These are phyloP conservation scores for Hapsidospora chrysogenum DNA, from an alignment of 495 filamentous ascomycete genomes.

Conservation along the genomic window DNA sequence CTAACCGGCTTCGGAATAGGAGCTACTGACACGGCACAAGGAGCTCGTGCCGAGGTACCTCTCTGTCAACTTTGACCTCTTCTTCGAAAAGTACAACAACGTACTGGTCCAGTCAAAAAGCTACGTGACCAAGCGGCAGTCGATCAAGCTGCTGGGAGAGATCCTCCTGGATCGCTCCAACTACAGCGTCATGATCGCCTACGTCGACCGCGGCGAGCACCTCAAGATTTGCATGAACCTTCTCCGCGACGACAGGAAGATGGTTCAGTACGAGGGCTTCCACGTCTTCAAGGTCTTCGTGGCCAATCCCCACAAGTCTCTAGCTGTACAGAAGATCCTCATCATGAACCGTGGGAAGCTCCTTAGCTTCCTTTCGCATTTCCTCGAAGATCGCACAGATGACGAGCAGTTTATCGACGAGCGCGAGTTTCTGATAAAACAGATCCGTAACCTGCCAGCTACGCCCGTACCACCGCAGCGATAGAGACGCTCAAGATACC, in stretches of 20 bases:
- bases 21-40: slow-evolving; percentile 90
- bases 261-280: slow-evolving; percentile 98
- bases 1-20: slow-evolving; percentile 28
- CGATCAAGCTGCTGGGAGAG: slow-evolving; percentile 91
- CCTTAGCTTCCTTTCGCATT: slow-evolving; percentile 72
- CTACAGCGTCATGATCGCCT: slow-evolving; percentile 94
- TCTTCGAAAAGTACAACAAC: slow-evolving; percentile 80
- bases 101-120: slow-evolving; percentile 80
- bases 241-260: slow-evolving; percentile 82
- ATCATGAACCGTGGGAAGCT: slow-evolving; percentile 90
- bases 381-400: slow-evolving; percentile 87
- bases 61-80: slow-evolving; percentile 70
- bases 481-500: background rate
- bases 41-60: slow-evolving; percentile 73
- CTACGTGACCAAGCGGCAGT: slow-evolving; percentile 97
- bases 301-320: slow-evolving; percentile 90
- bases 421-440: slow-evolving; percentile 88
- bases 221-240: slow-evolving; percentile 97
- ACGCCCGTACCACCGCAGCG: slow-evolving; percentile 39
- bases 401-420: slow-evolving; percentile 99
- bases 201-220: slow-evolving; percentile 88
- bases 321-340: slow-evolving; percentile 84
- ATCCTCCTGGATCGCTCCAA: slow-evolving; percentile 88
- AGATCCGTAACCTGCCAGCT: slow-evolving; percentile 66
- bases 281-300: slow-evolving; percentile 99